Conservation (phyloP, 2,329 filamentous ascomycete species). For the Nemania sp. region DNA sequence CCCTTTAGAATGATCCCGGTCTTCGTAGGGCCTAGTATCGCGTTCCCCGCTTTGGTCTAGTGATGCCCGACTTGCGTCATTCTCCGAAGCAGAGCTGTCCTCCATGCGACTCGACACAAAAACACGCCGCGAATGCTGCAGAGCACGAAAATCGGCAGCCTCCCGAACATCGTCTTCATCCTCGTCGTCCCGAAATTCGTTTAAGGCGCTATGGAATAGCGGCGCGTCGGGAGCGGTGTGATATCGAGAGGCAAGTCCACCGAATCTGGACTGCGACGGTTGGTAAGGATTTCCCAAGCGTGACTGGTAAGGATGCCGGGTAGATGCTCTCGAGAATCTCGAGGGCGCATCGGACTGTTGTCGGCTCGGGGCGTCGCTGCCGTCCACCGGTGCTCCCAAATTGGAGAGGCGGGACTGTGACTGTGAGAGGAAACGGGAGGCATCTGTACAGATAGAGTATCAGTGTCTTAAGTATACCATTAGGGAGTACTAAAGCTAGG, state of each 20-base stretch:
- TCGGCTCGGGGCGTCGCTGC: constrained; percentile 43
- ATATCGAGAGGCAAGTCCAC: constrained; percentile 82
- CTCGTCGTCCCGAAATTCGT: constrained; percentile 90
- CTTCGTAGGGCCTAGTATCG: constrained; percentile 49
- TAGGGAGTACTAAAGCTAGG: not conserved
- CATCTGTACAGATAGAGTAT: constrained; percentile 63
- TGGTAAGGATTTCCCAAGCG: constrained; percentile 75
- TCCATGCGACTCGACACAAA: constrained; percentile 82
- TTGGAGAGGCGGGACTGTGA: constrained; percentile 86
- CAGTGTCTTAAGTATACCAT: not conserved
- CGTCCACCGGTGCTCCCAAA: constrained; percentile 63
- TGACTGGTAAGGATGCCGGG: constrained; percentile 37
- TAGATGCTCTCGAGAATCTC: constrained; percentile 37
- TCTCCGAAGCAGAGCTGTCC: constrained; percentile 82
- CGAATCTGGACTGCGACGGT: constrained; percentile 70
- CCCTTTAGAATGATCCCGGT: constrained; percentile 52
- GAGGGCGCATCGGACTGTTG: constrained; percentile 37
- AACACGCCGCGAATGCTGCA: constrained; percentile 86
- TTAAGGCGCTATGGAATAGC: constrained; percentile 89
- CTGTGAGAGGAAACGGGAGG: constrained; percentile 93
- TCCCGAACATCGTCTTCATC: constrained; percentile 93
- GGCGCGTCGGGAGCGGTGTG: constrained; percentile 77
- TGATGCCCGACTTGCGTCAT: constrained; percentile 63
- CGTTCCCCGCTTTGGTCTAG: constrained; percentile 58
- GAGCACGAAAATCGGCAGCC: constrained; percentile 88